These are phyloP conservation scores for Suillus luteus DNA, from an alignment of 768 basidiomycete species.

Conservation along the genomic window DNA sequence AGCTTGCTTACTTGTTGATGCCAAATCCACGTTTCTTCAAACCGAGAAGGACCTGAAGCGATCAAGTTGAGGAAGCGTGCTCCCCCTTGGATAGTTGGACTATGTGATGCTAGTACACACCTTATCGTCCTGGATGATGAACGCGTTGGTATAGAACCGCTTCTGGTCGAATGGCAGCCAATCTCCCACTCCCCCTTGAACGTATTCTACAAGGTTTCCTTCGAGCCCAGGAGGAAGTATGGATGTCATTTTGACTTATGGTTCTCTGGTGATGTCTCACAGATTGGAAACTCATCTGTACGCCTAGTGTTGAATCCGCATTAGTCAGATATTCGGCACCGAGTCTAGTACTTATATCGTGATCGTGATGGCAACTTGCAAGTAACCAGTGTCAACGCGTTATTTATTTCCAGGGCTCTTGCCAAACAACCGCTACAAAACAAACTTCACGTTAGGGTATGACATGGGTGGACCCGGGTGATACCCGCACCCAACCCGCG, in stretches of 20 bases:
- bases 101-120: constrained; percentile 28
- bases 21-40: constrained; percentile 83
- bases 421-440: neutral
- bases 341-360: neutral
- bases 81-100: neutral
- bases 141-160: constrained; percentile 70
- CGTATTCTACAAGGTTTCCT: constrained; percentile 32
- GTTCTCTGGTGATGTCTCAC: neutral
- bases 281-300: neutral
- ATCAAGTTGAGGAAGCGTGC: constrained; percentile 31
- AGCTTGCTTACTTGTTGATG: constrained; percentile 46
- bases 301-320: neutral
- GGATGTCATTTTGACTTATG: constrained; percentile 1
- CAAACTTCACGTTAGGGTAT: too few relatives aligned
- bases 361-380: too few relatives aligned
- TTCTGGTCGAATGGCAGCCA: constrained; percentile 50
- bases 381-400: neutral
- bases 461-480: too few relatives aligned
- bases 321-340: constrained; percentile 7
- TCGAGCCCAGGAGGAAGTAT: constrained; percentile 47
- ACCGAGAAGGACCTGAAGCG: constrained; percentile 69
- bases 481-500: too few relatives aligned
- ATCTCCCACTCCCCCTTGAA: constrained; percentile 42
- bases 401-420: constrained; percentile 6
- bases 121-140: constrained; percentile 56